Evolutionary conservation across 441 rosid genomes (phyloP).

Genomic region (Bocquillonia castaneifolia): DNA sequence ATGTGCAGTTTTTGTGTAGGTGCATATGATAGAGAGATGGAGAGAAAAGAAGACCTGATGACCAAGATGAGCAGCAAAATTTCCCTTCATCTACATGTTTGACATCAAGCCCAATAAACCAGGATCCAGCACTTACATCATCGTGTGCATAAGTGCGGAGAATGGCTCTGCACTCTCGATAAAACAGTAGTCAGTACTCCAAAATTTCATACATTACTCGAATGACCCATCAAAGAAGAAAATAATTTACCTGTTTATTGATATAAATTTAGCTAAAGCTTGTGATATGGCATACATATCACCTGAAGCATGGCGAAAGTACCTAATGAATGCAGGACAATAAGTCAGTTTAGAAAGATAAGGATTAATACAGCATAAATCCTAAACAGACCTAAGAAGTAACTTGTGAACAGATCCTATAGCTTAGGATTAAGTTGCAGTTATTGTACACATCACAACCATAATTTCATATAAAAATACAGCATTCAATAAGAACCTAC

Average conservation of each 20-base stretch:
- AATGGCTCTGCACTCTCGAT: slow-evolving; percentile 45
- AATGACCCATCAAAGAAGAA: slow-evolving; percentile 4
- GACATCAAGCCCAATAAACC: slow-evolving; percentile 89
- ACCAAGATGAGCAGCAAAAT: slow-evolving; percentile 95
- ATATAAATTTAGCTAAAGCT: slow-evolving; percentile 74
- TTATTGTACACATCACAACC: neutral
- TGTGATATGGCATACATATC: slow-evolving; percentile 75
- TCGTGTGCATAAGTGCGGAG: slow-evolving; percentile 85
- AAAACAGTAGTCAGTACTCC: slow-evolving; percentile 18
- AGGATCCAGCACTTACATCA: slow-evolving; percentile 85
- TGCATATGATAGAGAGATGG: neutral
- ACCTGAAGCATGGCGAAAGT: slow-evolving; percentile 91
- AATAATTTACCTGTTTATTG: slow-evolving; percentile 66
- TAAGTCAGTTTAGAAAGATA: neutral
- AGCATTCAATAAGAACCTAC: slow-evolving; percentile 42
- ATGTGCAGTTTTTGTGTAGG: neutral
- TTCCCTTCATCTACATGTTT: slow-evolving; percentile 73
- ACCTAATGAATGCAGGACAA: slow-evolving; percentile 41
- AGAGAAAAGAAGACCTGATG: slow-evolving; percentile 52
- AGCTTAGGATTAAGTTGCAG: neutral
- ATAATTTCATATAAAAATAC: neutral
- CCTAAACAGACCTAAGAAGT: neutral
- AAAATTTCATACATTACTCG: neutral
- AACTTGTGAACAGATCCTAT: neutral
- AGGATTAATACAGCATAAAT: neutral